Evolutionary conservation across 257 asterid genomes (phyloP).

Genomic region (Cordia subcordata): DNA sequence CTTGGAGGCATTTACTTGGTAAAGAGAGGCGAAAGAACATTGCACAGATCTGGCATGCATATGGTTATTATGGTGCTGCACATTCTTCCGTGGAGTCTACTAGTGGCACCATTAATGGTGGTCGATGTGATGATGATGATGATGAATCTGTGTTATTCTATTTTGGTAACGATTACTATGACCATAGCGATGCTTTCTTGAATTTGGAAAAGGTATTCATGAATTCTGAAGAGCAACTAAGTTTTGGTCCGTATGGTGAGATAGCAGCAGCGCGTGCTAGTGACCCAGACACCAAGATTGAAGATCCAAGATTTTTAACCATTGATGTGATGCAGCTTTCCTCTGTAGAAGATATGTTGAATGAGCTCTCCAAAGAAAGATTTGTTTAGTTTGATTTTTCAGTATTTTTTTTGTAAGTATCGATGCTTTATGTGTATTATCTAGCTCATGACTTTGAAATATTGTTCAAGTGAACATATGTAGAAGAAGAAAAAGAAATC

Average conservation of each 20-base stretch:
- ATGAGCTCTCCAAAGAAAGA: background rate
- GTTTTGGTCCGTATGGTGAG: background rate
- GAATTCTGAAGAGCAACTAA: background rate
- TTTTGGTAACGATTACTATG: background rate
- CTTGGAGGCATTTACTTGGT: background rate
- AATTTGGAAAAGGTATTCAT: background rate
- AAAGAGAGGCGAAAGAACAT: conserved; percentile 3
- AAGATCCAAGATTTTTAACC: background rate
- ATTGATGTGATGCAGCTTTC: background rate
- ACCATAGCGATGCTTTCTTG: too few species aligned
- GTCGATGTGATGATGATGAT: too few species aligned
- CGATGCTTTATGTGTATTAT: too few species aligned
- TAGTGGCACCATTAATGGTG: background rate
- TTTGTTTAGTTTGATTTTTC: too few species aligned
- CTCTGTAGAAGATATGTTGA: background rate
- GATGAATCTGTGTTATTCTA: background rate
- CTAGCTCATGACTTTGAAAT: too few species aligned
- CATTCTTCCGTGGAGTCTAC: too few species aligned
- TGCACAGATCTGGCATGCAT: background rate
- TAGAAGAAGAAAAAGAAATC: too few species aligned
- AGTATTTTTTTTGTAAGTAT: background rate
- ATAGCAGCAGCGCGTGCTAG: background rate
- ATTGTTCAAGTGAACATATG: too few species aligned
- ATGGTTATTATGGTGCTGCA: too few species aligned
- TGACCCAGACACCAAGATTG: background rate